Evolutionary conservation across 2,329 filamentous ascomycete species (phyloP).

Genomic region (Beauveria rudraprayagi): DNA sequence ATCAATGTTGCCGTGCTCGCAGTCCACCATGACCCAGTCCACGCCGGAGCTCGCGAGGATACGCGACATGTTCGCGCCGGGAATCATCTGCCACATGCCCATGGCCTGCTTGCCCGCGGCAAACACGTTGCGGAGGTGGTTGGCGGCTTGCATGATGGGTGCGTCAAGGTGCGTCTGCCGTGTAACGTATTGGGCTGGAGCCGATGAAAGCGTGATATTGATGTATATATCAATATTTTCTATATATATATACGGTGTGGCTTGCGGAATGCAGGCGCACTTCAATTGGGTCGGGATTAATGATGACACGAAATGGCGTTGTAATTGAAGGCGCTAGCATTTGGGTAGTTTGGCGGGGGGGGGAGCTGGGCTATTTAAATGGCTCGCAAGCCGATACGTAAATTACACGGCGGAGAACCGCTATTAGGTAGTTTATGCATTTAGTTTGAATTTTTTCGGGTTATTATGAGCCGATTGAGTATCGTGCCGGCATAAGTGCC

Average conservation of each 20-base stretch:
- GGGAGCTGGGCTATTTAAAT: background rate
- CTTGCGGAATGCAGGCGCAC: background rate
- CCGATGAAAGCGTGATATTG: too few species aligned
- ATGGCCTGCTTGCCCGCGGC: conserved; percentile 39
- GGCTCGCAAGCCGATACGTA: background rate
- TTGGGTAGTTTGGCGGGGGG: background rate
- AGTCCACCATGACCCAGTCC: conserved; percentile 58
- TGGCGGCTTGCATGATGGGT: conserved; percentile 34
- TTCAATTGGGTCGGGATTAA: background rate
- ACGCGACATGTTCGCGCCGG: conserved; percentile 51
- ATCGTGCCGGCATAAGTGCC: background rate
- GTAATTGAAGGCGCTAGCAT: background rate
- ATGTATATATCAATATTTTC: too few species aligned
- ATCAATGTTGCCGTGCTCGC: conserved; percentile 45
- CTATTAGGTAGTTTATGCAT: background rate
- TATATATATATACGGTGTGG: background rate
- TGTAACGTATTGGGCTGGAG: background rate
- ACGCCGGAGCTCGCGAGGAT: conserved; percentile 52
- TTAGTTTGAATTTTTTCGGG: background rate
- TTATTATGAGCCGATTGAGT: too few species aligned
- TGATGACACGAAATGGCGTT: background rate
- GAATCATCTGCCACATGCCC: conserved; percentile 57
- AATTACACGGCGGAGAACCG: background rate
- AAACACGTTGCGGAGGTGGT: conserved; percentile 43
- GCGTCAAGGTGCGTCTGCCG: background rate